Evolutionary conservation across 2,329 filamentous ascomycete genomes (phyloP).

Genomic region (Arthroderma uncinatum): DNA sequence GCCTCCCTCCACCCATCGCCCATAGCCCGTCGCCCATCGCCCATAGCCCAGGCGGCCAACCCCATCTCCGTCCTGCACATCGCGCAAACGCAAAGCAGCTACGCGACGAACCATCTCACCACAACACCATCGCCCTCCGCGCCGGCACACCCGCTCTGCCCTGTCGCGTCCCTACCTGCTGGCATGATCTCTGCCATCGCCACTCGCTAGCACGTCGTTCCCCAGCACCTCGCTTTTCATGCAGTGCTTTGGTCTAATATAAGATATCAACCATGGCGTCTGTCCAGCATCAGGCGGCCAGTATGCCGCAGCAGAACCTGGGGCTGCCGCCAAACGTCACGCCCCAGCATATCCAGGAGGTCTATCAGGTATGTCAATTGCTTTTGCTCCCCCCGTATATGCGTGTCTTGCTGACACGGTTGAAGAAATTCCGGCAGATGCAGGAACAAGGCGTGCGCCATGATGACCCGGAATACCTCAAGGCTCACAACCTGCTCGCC

Average conservation of each 20-base stretch:
- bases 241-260: neutral
- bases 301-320: constrained; percentile 54
- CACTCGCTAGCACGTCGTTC: neutral
- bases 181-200: neutral
- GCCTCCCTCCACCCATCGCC: constrained; percentile 16
- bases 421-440: constrained; percentile 79
- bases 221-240: neutral
- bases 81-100: no score
- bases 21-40: constrained; percentile 13
- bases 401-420: neutral
- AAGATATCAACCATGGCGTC: constrained; percentile 44
- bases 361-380: constrained; percentile 45
- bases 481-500: constrained; percentile 63
- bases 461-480: constrained; percentile 78
- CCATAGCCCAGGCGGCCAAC: constrained; percentile 16
- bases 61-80: constrained; percentile 11
- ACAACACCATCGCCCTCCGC: no score
- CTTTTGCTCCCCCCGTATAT: constrained; percentile 1
- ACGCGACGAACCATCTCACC: neutral
- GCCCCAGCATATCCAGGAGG: constrained; percentile 66
- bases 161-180: constrained; percentile 4
- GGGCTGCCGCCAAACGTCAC: constrained; percentile 57
- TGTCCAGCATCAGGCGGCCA: constrained; percentile 26
- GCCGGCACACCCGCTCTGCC: neutral
- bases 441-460: constrained; percentile 70